A percentile compares a stretch with the other conserved stretches of the same genome.
phyloP scores from a whole-genome alignment of 495 filamentous ascomycete species.

The Pyronema domesticum region DNA sequence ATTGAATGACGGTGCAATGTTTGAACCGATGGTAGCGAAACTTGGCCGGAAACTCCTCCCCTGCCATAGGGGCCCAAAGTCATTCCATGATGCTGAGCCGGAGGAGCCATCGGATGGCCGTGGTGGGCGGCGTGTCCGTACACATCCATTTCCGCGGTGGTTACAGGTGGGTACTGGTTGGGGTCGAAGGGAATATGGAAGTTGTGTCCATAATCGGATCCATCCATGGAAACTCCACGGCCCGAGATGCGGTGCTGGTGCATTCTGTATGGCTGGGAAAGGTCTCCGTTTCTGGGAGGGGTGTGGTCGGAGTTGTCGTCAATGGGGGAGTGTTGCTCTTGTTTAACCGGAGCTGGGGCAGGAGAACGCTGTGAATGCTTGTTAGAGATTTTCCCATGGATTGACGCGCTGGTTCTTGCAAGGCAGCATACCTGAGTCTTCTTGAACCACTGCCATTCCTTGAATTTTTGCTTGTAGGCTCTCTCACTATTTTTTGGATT shows the following conservation, averaged over 20 bases:
- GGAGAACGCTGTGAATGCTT: slow-evolving; percentile 13
- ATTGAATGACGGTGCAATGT: slow-evolving; percentile 9
- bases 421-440: slow-evolving; percentile 19
- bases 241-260: background rate
- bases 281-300: background rate
- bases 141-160: slow-evolving; percentile 1
- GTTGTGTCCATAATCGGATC: background rate
- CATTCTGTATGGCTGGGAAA: background rate
- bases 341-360: slow-evolving; percentile 9
- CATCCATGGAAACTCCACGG: background rate
- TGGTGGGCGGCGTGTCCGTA: slow-evolving; percentile 11
- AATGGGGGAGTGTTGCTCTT: background rate
- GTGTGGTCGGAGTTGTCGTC: background rate
- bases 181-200: background rate
- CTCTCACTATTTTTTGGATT: slow-evolving; percentile 14
- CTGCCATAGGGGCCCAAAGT: slow-evolving; percentile 12
- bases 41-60: slow-evolving; percentile 8
- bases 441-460: slow-evolving; percentile 25
- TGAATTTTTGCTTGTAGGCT: slow-evolving; percentile 24
- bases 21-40: slow-evolving; percentile 18
- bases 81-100: slow-evolving; percentile 9
- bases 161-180: background rate
- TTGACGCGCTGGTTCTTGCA: background rate
- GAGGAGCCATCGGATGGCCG: slow-evolving; percentile 8
- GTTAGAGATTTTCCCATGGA: background rate